These are phyloP conservation scores for Avicennia marina DNA, from an alignment of 257 asterid species.

Conservation along the genomic window DNA sequence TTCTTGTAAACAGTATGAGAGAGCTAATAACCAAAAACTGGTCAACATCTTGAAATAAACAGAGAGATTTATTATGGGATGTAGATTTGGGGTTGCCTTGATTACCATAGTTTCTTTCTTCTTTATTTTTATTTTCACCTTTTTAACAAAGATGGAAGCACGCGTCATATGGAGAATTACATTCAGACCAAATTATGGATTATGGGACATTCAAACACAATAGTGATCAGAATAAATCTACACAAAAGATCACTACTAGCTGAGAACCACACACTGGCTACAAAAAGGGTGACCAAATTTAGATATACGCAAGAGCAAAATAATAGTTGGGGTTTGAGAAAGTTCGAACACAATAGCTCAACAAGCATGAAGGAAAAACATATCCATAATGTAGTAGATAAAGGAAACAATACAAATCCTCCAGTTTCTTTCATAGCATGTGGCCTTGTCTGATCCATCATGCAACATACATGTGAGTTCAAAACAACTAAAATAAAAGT, in stretches of 20 bases:
- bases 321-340: background rate
- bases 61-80: too few relatives aligned
- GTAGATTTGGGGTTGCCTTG: too few relatives aligned
- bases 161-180: background rate
- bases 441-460: constrained; percentile 5
- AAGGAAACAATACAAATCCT: constrained; percentile 12
- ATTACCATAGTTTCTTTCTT: too few relatives aligned
- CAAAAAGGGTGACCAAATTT: too few relatives aligned
- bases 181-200: background rate
- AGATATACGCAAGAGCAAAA: background rate
- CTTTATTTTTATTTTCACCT: too few relatives aligned
- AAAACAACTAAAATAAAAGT: constrained; percentile 1
- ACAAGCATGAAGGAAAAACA: background rate
- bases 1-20: too few relatives aligned
- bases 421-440: constrained; percentile 1
- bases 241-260: constrained; percentile 9
- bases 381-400: constrained; percentile 15
- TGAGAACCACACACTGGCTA: too few relatives aligned
- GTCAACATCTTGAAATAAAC: too few relatives aligned
- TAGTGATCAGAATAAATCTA: background rate
- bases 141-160: too few relatives aligned
- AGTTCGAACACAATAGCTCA: constrained; percentile 7
- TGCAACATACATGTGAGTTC: background rate
- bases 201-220: background rate
- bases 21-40: too few relatives aligned